Evolutionary conservation across 192 early-diverging fungal species (phyloP), one percentile per base, ranked within the genome.

Genomic region (Rhizoclosmatium sp.): DNA sequence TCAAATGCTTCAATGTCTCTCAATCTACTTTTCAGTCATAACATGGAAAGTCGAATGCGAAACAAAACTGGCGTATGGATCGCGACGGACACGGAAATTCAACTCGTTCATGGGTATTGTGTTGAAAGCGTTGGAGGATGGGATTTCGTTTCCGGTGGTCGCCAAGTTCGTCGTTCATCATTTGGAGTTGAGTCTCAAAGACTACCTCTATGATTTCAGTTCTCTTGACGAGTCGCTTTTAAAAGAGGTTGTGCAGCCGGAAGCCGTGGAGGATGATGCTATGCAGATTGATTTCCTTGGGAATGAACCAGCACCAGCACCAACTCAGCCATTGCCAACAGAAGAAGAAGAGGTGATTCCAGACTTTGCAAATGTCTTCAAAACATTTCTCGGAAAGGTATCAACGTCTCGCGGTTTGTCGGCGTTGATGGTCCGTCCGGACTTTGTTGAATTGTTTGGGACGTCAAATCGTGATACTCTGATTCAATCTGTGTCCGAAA

Each of bases 1-100:
- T 40, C 60, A 62, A 7, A 62, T 62, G 60, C 60, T 62, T 40
- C 60, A 62, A 62, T 62, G 60, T 1, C 23, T 62, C 14, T 5
- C 23, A 7, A 62, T 62, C 0, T 62, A 62, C 23, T 21, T 19
- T 23, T 62, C 60, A 19, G 60, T 62, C 60, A 31, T 9, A 7
- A 62, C 60, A 40, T 62, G 19, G 7, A 9, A 62, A 23, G 21
- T 62, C 10, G 60, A 62, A 62, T 40, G 19, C 60, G 23, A 9
- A 56, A n/a, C 10, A n/a, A 56, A 56, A 56, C 54, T n/a, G 54
- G 10, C 9, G 10, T 14, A 9, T 9, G 19, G 54, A 56, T 14
- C 54, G 31, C 31, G 31, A 56, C 54, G 19, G 10, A 56, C 54
- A n/a, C 54, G 54, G 10, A n/a, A n/a, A 40, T 62, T 21, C 23